Evolutionary conservation across 1,284 basidiomycete genomes (phyloP), one percentile per base, ranked within the genome.

Genomic region (Tilletia setariae): DNA sequence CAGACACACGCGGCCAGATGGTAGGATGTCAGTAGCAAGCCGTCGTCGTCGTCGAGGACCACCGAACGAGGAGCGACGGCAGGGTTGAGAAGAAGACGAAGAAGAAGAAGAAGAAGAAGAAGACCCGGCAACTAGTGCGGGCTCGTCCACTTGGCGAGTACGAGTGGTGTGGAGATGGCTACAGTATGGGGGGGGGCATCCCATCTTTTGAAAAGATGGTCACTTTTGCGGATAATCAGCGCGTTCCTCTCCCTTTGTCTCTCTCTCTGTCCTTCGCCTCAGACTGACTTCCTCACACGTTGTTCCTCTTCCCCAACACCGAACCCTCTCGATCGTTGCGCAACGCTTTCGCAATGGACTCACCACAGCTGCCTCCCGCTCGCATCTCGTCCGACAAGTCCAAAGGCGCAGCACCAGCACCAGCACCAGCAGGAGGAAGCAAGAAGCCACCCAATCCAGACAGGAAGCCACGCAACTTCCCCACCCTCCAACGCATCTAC

Each of bases 391-490:
- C n/a, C n/a, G 35, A 40, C 35, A 40, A 40, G 35, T 40, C 35
- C 35, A 40, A 40, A 40, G 35, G 6, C 35, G 35, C 6, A 40
- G 35, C 35, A 40, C 6, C 6, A 40, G 35, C 35, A 40, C 6
- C 6, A 40, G 35, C 35, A 40, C 6, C 6, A 40, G 35, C 46
- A 23, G 46, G 7, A n/a, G 46, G 6, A 49, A 7, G 46, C 53
- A 30, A 59, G n/a, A 30, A 23, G 23, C 21, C 21, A n/a, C 23
- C 19, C 19, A 23, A 61, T 21, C 56, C 28, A n/a, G 51, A 53
- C n/a, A 25, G 56, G 28, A 61, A 61, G 30, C 13, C 28, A 32
- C 56, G 56, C 56, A 61, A 61, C 56, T 61, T 61, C 56, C 56
- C 56, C 9, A 61, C 56, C 30, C 28, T 61, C 13, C 56, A 61